These are phyloP conservation scores for Phoenix dactylifera DNA, from an alignment of 176 grass and related monocot species.

Conservation along the genomic window DNA sequence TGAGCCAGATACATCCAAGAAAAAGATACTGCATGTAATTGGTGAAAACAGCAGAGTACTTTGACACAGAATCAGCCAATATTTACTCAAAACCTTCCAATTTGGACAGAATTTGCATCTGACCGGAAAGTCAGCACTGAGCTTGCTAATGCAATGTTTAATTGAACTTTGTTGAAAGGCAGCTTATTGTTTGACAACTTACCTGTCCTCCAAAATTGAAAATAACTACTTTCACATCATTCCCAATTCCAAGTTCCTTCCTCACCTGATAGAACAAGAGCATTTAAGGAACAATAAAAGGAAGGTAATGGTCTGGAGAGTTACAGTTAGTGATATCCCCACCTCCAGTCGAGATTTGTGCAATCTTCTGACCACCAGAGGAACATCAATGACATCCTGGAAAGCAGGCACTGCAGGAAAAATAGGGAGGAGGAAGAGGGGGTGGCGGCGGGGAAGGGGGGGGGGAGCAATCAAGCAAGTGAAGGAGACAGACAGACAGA, in stretches of 20 bases:
- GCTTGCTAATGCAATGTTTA: too few relatives aligned
- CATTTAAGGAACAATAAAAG: constrained; percentile 4
- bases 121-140: too few relatives aligned
- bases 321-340: background rate
- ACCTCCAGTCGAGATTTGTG: constrained; percentile 85
- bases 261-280: constrained; percentile 56
- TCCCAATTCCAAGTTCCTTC: constrained; percentile 67
- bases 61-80: too few relatives aligned
- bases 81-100: too few relatives aligned
- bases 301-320: too few relatives aligned
- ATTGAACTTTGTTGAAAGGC: too few relatives aligned
- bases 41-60: too few relatives aligned
- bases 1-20: too few relatives aligned
- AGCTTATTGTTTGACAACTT: background rate
- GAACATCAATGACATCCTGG: constrained; percentile 90
- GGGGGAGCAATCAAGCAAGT: too few relatives aligned
- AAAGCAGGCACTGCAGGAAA: constrained; percentile 81
- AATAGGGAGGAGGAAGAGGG: background rate
- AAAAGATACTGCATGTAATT: too few relatives aligned
- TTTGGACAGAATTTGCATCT: too few relatives aligned
- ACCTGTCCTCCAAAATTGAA: constrained; percentile 99
- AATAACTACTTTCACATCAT: constrained; percentile 89
- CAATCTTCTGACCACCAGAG: constrained; percentile 76
- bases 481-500: too few relatives aligned
- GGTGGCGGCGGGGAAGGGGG: background rate